These are phyloP conservation scores for Lactarius hengduanensis DNA, from an alignment of 768 basidiomycete species.

Conservation along the genomic window DNA sequence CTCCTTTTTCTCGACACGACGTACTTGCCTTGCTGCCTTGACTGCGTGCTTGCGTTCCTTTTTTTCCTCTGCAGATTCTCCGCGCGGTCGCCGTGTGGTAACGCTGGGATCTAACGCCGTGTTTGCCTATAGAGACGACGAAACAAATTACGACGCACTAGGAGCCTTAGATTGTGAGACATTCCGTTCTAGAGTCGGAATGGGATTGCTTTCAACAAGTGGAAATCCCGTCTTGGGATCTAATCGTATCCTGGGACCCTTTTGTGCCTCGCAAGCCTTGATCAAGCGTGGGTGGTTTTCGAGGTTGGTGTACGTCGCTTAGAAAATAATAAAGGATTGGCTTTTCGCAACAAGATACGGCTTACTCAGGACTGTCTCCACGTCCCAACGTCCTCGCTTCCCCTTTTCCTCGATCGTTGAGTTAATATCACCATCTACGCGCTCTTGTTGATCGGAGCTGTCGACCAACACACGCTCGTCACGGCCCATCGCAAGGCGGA, in stretches of 20 bases:
- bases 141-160: slow-evolving; percentile 8
- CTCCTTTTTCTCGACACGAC: slow-evolving; percentile 66
- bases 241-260: slow-evolving; percentile 62
- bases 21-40: slow-evolving; percentile 61
- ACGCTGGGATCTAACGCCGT: slow-evolving; percentile 37
- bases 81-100: slow-evolving; percentile 66
- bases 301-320: slow-evolving; percentile 94
- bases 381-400: slow-evolving; percentile 87
- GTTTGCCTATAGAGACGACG: slow-evolving; percentile 29
- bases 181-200: slow-evolving; percentile 23
- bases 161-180: slow-evolving; percentile 20
- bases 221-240: slow-evolving; percentile 82
- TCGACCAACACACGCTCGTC: slow-evolving; percentile 54
- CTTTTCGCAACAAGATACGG: slow-evolving; percentile 24
- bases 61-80: slow-evolving; percentile 76
- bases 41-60: slow-evolving; percentile 67
- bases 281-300: slow-evolving; percentile 96
- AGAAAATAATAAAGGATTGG: slow-evolving; percentile 12
- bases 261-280: slow-evolving; percentile 54
- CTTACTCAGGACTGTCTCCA: slow-evolving; percentile 92
- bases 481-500: slow-evolving; percentile 76
- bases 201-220: slow-evolving; percentile 39
- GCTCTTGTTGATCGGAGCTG: slow-evolving; percentile 43
- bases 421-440: slow-evolving; percentile 45
- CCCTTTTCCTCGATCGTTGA: slow-evolving; percentile 45